Base-by-base conservation (phyloP, 495 filamentous ascomycete genomes). In the Neurospora hispaniola region DNA sequence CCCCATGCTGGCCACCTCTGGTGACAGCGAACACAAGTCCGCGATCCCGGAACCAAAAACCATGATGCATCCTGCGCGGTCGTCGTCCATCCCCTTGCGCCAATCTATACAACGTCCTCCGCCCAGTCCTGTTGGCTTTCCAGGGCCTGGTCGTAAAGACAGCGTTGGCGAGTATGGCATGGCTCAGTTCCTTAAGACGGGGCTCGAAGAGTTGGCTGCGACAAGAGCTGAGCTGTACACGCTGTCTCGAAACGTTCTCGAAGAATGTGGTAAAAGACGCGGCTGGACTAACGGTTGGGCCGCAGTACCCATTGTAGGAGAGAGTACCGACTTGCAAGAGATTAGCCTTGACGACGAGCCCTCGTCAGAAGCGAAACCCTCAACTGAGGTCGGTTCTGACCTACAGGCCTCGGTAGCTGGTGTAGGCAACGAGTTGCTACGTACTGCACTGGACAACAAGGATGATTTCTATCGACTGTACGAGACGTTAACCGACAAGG, bases 271-370 rank as follows among this genome's bases (percentile, higher is more conserved):
- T 11, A 88, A 86, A 76, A 87, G 89, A 70, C 83, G 89, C 41
- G 91, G 90, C 10, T 98, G 95, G 94, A 85, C 83, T 12, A 87
- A 92, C 71, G 93, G 90, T 7, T 96, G 93, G 93, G 84, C 84
- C 42, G 84, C 89, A 38, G 84, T 93, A 23, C 86, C 85, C n/a
- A 80, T 86, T 3, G 84, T 89, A 38, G 43, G 43, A 46, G 82
- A 88, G 71, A 78, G 82, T 6, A 83, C 76, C 16, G 84, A 84
- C 12, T 85, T 91, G 84, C 85, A 88, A 71, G 87, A 90, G 3
- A 82, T 91, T 39, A 83, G 86, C 69, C 82, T 91, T 18, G 79
- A 82, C 69, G 83, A 80, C 44, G 75, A 79, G 2, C 73, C 79
- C 9, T 35, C 62, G 3, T 18, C 40, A 42, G 62, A 71, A 71